Evolutionary conservation across 768 basidiomycete species (phyloP).

Genomic region (Tylopilus vinaceipallidus): DNA sequence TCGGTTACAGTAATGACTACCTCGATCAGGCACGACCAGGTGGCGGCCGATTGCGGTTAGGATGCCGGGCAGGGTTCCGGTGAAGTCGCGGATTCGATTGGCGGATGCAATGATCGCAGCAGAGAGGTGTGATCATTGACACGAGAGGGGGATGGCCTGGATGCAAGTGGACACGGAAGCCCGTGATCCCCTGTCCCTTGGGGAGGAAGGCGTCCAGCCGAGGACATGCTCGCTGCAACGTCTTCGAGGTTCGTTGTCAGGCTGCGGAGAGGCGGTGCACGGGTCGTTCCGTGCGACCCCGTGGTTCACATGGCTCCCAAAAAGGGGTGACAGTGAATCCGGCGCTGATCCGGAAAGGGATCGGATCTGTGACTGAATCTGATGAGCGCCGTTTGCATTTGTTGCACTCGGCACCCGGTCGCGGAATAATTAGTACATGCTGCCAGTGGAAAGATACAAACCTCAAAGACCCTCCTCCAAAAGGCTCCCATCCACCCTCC

Average conservation of each 20-base stretch:
- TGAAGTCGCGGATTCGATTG: background rate
- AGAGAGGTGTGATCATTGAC: background rate
- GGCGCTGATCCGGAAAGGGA: conserved; percentile 27
- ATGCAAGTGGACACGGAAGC: conserved; percentile 12
- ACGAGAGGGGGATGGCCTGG: background rate
- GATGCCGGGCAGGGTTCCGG: conserved; percentile 15
- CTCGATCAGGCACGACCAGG: conserved; percentile 29
- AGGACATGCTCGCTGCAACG: conserved; percentile 11
- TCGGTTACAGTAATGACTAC: conserved; percentile 20
- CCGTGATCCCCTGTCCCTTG: conserved; percentile 15
- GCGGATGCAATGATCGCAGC: background rate
- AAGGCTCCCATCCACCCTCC: conserved; percentile 32
- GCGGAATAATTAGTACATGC: conserved; percentile 40
- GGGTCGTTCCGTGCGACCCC: background rate
- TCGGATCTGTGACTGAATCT: conserved; percentile 31
- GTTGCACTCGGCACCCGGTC: conserved; percentile 38
- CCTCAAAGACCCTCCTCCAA: conserved; percentile 31
- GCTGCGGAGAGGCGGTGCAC: conserved; percentile 27
- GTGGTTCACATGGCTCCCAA: conserved; percentile 8
- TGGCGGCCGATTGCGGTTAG: conserved; percentile 6
- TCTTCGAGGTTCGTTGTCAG: background rate
- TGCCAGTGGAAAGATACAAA: conserved; percentile 35
- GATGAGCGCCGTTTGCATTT: conserved; percentile 36
- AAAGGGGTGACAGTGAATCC: conserved; percentile 17
- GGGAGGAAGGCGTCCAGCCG: conserved; percentile 4